phyloP scores from a whole-genome alignment of 78 protist species.

The Dictyostelium brefeldianum region DNA sequence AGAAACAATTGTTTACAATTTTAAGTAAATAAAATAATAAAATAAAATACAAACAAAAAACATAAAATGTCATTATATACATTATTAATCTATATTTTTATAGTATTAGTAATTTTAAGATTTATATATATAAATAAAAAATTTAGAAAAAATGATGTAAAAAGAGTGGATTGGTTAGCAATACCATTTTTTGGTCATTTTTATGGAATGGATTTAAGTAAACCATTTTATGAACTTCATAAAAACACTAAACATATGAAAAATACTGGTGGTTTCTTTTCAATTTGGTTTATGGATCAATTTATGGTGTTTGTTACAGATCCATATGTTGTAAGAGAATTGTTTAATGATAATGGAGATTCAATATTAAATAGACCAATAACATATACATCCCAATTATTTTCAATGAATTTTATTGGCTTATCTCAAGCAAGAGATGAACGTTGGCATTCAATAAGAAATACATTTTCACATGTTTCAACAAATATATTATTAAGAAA shows the following conservation, averaged over 20 bases:
- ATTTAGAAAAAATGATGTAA: neutral
- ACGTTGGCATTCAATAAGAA: neutral
- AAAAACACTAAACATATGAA: neutral
- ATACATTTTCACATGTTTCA: neutral
- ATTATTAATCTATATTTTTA: no score
- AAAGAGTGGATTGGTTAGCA: neutral
- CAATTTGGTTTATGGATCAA: neutral
- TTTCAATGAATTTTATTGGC: neutral
- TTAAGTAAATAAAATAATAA: no score
- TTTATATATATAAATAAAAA: neutral
- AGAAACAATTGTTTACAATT: no score
- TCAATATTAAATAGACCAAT: constrained; percentile 6
- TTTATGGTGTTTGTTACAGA: neutral
- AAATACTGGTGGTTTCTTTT: neutral
- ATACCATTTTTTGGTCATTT: constrained; percentile 5
- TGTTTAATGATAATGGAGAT: constrained; percentile 24
- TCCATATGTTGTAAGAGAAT: constrained; percentile 24
- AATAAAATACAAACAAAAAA: no score
- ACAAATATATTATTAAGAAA: neutral
- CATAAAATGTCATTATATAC: no score
- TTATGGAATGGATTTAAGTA: neutral
- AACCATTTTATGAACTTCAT: neutral
- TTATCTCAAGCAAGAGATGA: constrained; percentile 3
- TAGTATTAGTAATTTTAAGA: no score
- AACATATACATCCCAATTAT: neutral